Evolutionary conservation across 495 filamentous ascomycete genomes (phyloP).

Genomic region (Hyaloscypha bicolor): DNA sequence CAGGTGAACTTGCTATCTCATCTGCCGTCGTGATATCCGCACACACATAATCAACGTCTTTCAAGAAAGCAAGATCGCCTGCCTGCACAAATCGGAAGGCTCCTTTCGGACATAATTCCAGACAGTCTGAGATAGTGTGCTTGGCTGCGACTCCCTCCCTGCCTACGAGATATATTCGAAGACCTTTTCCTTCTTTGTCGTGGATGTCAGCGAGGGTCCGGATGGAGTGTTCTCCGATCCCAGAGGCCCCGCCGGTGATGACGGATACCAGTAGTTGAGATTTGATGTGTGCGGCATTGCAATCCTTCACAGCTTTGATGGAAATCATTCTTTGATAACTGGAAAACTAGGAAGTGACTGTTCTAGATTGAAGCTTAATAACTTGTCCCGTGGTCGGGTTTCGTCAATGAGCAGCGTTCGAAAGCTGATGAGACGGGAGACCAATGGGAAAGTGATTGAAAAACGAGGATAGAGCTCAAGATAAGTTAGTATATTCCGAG

Average conservation of each 20-base stretch:
- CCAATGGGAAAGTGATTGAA: no score
- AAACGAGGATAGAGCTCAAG: no score
- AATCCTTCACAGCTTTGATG: background rate
- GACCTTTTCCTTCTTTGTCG: conserved; percentile 27
- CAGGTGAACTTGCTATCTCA: background rate
- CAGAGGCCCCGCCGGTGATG: conserved; percentile 43
- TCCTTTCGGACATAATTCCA: conserved; percentile 10
- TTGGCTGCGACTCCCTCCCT: conserved; percentile 40
- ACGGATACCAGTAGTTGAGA: conserved; percentile 17
- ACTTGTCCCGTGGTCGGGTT: no score
- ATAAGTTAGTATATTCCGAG: no score
- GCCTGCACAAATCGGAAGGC: conserved; percentile 28
- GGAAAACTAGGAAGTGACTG: no score
- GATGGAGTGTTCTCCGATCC: conserved; percentile 41
- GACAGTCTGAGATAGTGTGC: conserved; percentile 37
- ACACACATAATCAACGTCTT: conserved; percentile 29
- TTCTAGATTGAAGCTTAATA: no score
- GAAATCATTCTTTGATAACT: conserved; percentile 6
- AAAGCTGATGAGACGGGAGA: no score
- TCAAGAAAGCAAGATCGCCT: conserved; percentile 27
- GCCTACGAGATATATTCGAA: conserved; percentile 39
- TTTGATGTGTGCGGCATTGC: conserved; percentile 7
- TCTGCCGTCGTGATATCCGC: conserved; percentile 19
- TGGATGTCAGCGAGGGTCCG: conserved; percentile 37
- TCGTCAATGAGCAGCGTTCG: no score